These are phyloP conservation scores for Didymella segeticola DNA, from an alignment of 2,329 filamentous ascomycete species.

Conservation along the genomic window DNA sequence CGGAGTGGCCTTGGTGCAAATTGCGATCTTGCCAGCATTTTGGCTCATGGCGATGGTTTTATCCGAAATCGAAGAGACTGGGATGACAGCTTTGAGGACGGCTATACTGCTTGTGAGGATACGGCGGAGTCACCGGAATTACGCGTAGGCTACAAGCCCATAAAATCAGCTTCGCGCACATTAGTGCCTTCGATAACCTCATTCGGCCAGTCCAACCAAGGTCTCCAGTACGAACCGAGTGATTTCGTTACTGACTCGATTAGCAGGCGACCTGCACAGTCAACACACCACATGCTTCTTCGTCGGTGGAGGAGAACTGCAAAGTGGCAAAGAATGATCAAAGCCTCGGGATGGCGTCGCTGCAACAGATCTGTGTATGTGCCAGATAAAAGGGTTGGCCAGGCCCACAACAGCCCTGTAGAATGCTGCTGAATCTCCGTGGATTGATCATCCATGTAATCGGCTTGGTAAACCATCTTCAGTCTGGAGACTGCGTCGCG, in stretches of 20 bases:
- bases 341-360: slow-evolving; percentile 26
- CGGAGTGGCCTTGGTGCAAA: no score
- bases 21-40: no score
- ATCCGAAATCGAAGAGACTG: no score
- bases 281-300: slow-evolving; percentile 25
- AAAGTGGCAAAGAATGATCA: slow-evolving; percentile 32
- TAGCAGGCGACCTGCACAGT: slow-evolving; percentile 21
- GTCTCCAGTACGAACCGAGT: slow-evolving; percentile 24
- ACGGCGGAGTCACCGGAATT: no score
- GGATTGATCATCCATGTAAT: not conserved
- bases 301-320: slow-evolving; percentile 28
- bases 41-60: no score
- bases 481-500: slow-evolving; percentile 21
- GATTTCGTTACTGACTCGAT: slow-evolving; percentile 23
- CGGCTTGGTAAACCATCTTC: slow-evolving; percentile 19
- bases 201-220: slow-evolving; percentile 34
- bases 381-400: slow-evolving; percentile 27
- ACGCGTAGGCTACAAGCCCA: no score
- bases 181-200: slow-evolving; percentile 4
- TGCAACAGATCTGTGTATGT: slow-evolving; percentile 25
- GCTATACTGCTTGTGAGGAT: no score
- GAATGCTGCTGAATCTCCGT: not conserved
- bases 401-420: slow-evolving; percentile 22
- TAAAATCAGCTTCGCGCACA: no score
- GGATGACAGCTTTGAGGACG: no score